Evolutionary conservation across 2,329 filamentous ascomycete genomes (phyloP), one percentile per base, ranked within the genome.

Genomic region (Lachnum nothofagi): DNA sequence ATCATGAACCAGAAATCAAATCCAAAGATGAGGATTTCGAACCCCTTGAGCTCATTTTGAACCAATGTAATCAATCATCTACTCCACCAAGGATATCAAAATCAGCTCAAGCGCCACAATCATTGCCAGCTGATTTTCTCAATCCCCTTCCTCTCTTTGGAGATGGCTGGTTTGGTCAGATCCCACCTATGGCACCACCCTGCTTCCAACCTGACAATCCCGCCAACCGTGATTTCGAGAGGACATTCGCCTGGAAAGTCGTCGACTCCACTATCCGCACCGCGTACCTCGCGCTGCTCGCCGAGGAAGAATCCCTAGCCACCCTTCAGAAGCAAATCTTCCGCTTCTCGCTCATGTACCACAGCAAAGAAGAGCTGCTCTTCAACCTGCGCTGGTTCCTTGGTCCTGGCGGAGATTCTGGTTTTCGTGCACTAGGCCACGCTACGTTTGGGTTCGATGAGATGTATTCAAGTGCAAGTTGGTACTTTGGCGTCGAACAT

Each of bases 351-450:
- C 33, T 52, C 12, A 24, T 49, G 2, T 52, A 49, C 19, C 50
- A 52, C 25, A 43, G 20, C 19, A 29, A 38, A 3, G 37, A 52
- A 7, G 50, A 52, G 31, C 12, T 52, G 3, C 37, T 52, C 1
- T 46, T 45, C 25, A 49, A 52, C 12, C 23, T 52, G 6, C 29
- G 46, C 8, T 52, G 50, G 46, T 52, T 49, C 16, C 25, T 52
- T 9, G 50, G 46, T 9, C 50, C 39, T n/a, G n/a, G n/a, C 7
- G 50, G 46, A 14, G 5, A 42, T 5, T 31, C 23, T n/a, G 34
- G 38, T 19, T 24, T 48, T 12, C 45, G 27, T 3, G 40, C 20
- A 5, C 39, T 52, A 2, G 46, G 38, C 8, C 37, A 46, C 29
- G 50, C 50, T 3, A 42, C 33, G 5, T 49, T 52, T 24, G 50